Evolutionary conservation across 345 rosid genomes (phyloP).

Genomic region (Salix udensis): DNA sequence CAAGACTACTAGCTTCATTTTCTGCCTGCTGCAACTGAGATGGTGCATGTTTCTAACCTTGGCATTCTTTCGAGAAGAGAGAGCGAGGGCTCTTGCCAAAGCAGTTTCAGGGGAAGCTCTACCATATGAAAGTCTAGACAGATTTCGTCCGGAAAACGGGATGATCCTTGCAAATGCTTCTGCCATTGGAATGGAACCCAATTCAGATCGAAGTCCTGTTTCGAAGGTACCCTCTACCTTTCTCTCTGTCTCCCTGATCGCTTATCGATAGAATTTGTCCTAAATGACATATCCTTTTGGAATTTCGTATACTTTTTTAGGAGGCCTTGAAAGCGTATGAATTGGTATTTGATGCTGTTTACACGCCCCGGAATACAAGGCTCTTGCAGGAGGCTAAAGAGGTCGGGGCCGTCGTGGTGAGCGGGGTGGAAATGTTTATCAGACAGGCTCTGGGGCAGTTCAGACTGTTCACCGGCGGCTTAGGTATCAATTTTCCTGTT

Average conservation of each 20-base stretch:
- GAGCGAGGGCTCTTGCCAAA: slow-evolving; percentile 52
- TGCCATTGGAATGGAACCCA: slow-evolving; percentile 60
- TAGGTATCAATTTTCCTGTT: slow-evolving; percentile 24
- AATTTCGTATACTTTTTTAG: slow-evolving; percentile 9
- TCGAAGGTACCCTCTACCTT: slow-evolving; percentile 35
- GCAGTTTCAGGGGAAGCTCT: slow-evolving; percentile 48
- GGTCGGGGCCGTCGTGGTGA: slow-evolving; percentile 48
- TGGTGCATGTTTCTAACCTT: neutral
- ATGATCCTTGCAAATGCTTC: slow-evolving; percentile 64
- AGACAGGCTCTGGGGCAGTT: slow-evolving; percentile 58
- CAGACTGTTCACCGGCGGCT: slow-evolving; percentile 46
- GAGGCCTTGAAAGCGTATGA: slow-evolving; percentile 35
- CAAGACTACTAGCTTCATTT: neutral
- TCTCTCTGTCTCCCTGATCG: no score
- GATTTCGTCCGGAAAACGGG: slow-evolving; percentile 45
- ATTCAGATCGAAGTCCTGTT: slow-evolving; percentile 41
- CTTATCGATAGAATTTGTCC: no score
- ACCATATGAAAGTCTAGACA: slow-evolving; percentile 25
- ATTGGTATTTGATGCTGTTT: slow-evolving; percentile 57
- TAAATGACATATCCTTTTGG: neutral
- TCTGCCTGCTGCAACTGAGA: neutral
- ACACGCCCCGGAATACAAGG: slow-evolving; percentile 53
- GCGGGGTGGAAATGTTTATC: slow-evolving; percentile 65
- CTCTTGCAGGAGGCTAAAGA: slow-evolving; percentile 50
- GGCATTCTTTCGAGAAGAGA: slow-evolving; percentile 27